Conservation (phyloP, 2,329 filamentous ascomycete genomes). For the Taxawa tesnikishii region DNA sequence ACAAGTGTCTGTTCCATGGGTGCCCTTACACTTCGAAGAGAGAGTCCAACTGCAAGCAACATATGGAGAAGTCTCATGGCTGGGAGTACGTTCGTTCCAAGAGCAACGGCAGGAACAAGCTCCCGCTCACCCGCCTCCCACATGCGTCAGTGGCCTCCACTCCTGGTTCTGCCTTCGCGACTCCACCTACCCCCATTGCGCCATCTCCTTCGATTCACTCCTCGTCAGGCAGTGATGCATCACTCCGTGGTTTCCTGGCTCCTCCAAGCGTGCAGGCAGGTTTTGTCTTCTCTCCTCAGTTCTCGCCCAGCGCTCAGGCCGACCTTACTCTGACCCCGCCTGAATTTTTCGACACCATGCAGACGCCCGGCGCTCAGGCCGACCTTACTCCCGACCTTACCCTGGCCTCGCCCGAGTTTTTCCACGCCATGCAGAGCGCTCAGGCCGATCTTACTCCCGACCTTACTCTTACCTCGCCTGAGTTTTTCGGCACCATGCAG, state of each 20-base stretch:
- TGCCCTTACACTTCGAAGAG: constrained; percentile 94
- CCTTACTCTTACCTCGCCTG: constrained; percentile 10
- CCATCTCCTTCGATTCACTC: constrained; percentile 29
- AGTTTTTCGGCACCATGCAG: constrained; percentile 42
- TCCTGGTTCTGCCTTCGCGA: constrained; percentile 34
- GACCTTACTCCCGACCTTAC: constrained; percentile 36
- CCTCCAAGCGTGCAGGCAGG: constrained; percentile 21
- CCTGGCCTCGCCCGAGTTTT: too few species aligned
- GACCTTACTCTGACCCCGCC: constrained; percentile 41
- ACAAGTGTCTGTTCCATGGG: constrained; percentile 67
- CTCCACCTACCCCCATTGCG: constrained; percentile 21
- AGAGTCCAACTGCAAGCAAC: constrained; percentile 93
- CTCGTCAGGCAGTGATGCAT: constrained; percentile 13
- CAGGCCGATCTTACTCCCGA: too few species aligned
- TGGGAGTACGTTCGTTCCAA: constrained; percentile 89
- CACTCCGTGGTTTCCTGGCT: constrained; percentile 18
- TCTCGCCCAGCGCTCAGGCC: constrained; percentile 61
- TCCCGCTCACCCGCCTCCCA: constrained; percentile 41
- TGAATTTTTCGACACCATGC: constrained; percentile 41
- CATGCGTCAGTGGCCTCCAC: constrained; percentile 52
- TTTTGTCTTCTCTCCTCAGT: constrained; percentile 36
- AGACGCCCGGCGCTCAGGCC: too few species aligned
- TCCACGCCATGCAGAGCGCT: too few species aligned
- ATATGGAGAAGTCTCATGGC: constrained; percentile 94
- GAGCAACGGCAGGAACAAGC: constrained; percentile 64